Evolutionary conservation across 805 yeast genomes (phyloP).

Genomic region (Candida lessepsii): DNA sequence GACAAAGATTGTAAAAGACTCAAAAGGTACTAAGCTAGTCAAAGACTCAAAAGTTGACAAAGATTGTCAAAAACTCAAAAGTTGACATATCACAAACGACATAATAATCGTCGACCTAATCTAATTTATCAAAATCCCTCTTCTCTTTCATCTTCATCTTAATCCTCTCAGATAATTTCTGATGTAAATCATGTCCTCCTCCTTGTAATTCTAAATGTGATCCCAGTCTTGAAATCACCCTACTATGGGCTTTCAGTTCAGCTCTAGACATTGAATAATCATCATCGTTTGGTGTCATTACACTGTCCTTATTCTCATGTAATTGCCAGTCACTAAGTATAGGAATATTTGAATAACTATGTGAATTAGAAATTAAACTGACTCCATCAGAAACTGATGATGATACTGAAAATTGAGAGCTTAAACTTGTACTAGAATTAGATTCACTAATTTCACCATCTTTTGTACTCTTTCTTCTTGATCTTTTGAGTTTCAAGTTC

Average conservation of each 20-base stretch:
- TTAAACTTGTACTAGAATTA: slow-evolving; percentile 15
- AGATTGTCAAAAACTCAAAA: no score
- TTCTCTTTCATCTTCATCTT: slow-evolving; percentile 35
- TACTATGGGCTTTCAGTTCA: slow-evolving; percentile 5
- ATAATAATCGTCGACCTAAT: slow-evolving; percentile 3
- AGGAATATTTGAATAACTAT: slow-evolving; percentile 63
- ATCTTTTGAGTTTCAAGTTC: slow-evolving; percentile 34
- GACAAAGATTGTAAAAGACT: no score
- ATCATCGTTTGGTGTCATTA: slow-evolving; percentile 32
- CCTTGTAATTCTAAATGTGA: slow-evolving; percentile 17
- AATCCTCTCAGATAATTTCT: slow-evolving; percentile 32
- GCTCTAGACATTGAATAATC: slow-evolving; percentile 25
- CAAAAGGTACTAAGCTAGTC: no score
- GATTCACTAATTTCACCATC: slow-evolving; percentile 5
- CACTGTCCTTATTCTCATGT: slow-evolving; percentile 30
- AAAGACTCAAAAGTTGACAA: no score
- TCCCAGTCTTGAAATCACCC: slow-evolving; percentile 5
- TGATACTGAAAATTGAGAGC: slow-evolving; percentile 19
- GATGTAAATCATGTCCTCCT: slow-evolving; percentile 24
- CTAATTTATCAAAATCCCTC: slow-evolving; percentile 21
- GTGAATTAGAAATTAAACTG: slow-evolving; percentile 60
- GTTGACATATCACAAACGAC: no score
- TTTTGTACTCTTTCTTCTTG: slow-evolving; percentile 10
- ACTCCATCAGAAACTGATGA: slow-evolving; percentile 56
- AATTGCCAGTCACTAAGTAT: slow-evolving; percentile 53